These are phyloP conservation scores for Colletotrichum nymphaeae DNA, from an alignment of 2,329 filamentous ascomycete species.

Conservation along the genomic window DNA sequence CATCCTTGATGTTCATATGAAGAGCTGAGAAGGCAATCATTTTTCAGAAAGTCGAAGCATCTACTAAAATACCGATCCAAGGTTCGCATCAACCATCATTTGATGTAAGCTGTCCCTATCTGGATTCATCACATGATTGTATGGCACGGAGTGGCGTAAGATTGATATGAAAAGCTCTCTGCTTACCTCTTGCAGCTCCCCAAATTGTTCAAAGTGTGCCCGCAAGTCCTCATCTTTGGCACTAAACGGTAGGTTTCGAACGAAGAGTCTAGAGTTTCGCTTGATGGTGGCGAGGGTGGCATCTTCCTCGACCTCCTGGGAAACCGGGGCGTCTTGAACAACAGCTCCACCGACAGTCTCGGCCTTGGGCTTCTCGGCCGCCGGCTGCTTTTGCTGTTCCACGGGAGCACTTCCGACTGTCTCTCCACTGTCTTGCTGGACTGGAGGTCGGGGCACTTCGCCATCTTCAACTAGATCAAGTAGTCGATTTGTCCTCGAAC, in stretches of 20 bases:
- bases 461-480: conserved; percentile 86
- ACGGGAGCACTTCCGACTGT: conserved; percentile 12
- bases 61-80: conserved; percentile 99
- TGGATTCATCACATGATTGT: conserved; percentile 83
- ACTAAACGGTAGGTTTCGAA: conserved; percentile 88
- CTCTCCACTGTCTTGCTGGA: conserved; percentile 35
- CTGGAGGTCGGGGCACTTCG: conserved; percentile 51
- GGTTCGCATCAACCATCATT: conserved; percentile 87
- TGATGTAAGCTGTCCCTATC: conserved; percentile 99
- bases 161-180: conserved; percentile 38
- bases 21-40: conserved; percentile 46
- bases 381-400: conserved; percentile 18
- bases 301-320: conserved; percentile 48
- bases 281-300: conserved; percentile 70
- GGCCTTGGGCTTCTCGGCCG: conserved; percentile 32
- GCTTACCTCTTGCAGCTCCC: conserved; percentile 88
- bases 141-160: neutral
- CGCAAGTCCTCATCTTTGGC: conserved; percentile 82
- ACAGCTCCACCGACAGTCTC: conserved; percentile 42
- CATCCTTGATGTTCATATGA: neutral
- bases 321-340: conserved; percentile 32
- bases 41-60: conserved; percentile 91
- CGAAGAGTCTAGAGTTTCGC: conserved; percentile 82
- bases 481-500: conserved; percentile 86
- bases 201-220: conserved; percentile 77